A percentile compares a stretch with the other conserved stretches of the same genome.
Evolutionary conservation across 2,329 filamentous ascomycete species (phyloP).

Genomic region (Botryosphaeria dothidea): DNA sequence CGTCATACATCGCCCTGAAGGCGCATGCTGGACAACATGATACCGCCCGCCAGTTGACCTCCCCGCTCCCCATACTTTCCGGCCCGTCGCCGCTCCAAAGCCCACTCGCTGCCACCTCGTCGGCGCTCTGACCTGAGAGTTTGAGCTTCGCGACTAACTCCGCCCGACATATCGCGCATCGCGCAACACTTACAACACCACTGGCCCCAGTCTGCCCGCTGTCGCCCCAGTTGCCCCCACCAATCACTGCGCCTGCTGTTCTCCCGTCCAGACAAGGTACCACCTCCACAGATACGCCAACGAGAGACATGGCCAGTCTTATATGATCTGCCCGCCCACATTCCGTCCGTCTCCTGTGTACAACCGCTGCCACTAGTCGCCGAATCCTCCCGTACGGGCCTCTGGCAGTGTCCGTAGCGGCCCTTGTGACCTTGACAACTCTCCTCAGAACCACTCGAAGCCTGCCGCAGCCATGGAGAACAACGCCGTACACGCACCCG

Average conservation of each 20-base stretch:
- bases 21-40: background rate
- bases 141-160: background rate
- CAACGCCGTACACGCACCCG: conserved; percentile 32
- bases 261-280: background rate
- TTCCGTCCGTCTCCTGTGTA: background rate
- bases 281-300: background rate
- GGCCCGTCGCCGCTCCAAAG: background rate
- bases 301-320: conserved; percentile 6
- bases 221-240: background rate
- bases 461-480: conserved; percentile 20
- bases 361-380: background rate
- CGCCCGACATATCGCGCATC: conserved; percentile 4
- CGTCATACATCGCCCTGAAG: background rate
- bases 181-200: conserved; percentile 7
- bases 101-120: background rate
- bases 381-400: background rate
- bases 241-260: background rate
- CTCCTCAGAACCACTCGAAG: background rate
- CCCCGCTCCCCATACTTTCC: conserved; percentile 11
- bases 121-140: background rate
- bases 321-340: conserved; percentile 1
- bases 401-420: background rate
- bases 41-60: background rate
- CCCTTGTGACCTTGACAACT: background rate
- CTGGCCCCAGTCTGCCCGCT: background rate